phyloP scores from a whole-genome alignment of 225 moss, liverwort and hornwort species.

The Straminergon stramineum region DNA sequence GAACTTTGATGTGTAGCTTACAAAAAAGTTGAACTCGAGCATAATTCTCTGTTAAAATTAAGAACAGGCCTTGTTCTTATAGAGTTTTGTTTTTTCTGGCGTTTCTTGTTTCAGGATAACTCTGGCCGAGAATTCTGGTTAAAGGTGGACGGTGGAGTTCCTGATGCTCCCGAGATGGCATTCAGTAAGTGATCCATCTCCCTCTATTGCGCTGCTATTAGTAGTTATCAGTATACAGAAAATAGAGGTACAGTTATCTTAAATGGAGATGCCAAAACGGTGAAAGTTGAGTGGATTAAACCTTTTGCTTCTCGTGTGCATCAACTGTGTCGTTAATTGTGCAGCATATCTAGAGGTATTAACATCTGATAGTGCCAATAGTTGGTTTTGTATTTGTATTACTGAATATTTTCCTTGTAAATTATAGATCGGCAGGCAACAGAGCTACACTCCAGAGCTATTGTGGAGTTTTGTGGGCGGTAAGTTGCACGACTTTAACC shows the following conservation, averaged over 20 bases:
- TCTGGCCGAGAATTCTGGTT: constrained; percentile 43
- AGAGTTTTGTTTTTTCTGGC: background rate
- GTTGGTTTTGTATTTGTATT: background rate
- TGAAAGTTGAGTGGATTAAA: background rate
- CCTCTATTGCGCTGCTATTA: background rate
- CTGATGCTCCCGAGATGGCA: constrained; percentile 37
- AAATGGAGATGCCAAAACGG: background rate
- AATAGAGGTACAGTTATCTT: background rate
- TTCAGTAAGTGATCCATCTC: constrained; percentile 6
- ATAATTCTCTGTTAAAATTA: background rate
- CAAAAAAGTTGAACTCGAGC: background rate
- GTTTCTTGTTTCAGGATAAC: constrained; percentile 22
- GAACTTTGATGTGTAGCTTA: background rate
- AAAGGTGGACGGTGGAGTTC: constrained; percentile 36
- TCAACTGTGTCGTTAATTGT: background rate
- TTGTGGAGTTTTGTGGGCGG: constrained; percentile 83
- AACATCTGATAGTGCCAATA: background rate
- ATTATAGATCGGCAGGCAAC: constrained; percentile 54
- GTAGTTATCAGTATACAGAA: background rate
- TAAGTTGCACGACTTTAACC: constrained; percentile 1
- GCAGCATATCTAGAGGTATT: background rate
- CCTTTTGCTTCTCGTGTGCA: background rate
- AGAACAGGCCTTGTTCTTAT: background rate
- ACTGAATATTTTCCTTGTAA: background rate
- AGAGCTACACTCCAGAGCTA: constrained; percentile 63